phyloP scores from a whole-genome alignment of 306 rosid genomes.

The Begonia masoniana region DNA sequence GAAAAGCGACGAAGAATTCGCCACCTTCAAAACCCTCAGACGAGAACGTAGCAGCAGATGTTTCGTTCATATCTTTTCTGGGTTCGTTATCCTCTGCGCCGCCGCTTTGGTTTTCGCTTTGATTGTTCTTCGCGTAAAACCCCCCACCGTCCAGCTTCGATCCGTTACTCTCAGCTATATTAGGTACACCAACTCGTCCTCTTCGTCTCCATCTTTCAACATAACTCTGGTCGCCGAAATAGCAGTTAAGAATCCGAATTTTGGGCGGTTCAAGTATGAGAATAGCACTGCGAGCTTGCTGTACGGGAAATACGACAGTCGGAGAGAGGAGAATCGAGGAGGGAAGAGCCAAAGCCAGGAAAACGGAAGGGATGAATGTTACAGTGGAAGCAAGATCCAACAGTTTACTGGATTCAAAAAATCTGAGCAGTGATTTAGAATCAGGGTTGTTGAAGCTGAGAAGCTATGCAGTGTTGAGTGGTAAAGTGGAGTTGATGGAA shows the following conservation, averaged over 20 bases:
- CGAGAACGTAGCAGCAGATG: conserved; percentile 40
- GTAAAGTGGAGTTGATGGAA: conserved; percentile 28
- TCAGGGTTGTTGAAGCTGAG: conserved; percentile 35
- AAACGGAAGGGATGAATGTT: conserved; percentile 12
- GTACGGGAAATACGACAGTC: conserved; percentile 11
- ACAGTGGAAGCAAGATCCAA: conserved; percentile 16
- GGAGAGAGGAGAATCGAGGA: conserved; percentile 13
- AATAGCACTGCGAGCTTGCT: conserved; percentile 15
- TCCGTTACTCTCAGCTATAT: conserved; percentile 19
- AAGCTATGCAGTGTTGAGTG: conserved; percentile 22
- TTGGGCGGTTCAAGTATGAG: conserved; percentile 29
- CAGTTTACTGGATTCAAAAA: conserved; percentile 2
- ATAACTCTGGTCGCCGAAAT: conserved; percentile 22
- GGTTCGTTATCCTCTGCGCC: conserved; percentile 23
- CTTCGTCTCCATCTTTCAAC: conserved; percentile 23
- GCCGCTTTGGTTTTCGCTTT: conserved; percentile 27
- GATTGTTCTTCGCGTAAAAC: conserved; percentile 23
- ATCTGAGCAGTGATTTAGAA: conserved; percentile 15
- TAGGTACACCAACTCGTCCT: neutral
- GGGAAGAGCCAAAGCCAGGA: conserved; percentile 18
- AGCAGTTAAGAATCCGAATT: conserved; percentile 35
- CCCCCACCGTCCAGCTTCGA: conserved; percentile 19
- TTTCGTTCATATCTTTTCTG: conserved; percentile 33
- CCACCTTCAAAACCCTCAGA: conserved; percentile 15
- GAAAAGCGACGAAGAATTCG: conserved; percentile 21